These are phyloP conservation scores for Phytophthora foliorum DNA, from an alignment of 352 stramenopile genomes.

Conservation along the genomic window DNA sequence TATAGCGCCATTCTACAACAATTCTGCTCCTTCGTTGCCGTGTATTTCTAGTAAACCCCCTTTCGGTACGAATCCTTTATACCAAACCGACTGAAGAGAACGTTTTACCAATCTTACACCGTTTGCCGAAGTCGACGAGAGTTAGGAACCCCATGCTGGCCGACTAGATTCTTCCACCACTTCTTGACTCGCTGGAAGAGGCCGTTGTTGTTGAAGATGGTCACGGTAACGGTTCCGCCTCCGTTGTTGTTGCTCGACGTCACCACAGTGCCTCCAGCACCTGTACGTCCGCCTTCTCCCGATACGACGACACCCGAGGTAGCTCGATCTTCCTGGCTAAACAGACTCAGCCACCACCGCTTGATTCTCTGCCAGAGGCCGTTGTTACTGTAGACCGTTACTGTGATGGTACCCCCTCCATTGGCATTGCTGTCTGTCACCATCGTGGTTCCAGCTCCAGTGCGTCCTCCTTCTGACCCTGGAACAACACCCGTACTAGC, in stretches of 20 bases:
- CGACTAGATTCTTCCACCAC: constrained; percentile 17
- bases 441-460: constrained; percentile 14
- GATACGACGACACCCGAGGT: constrained; percentile 2
- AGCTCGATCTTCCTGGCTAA: constrained; percentile 14
- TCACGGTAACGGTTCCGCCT: constrained; percentile 24
- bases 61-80: not conserved
- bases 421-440: not conserved
- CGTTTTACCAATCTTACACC: not conserved
- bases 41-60: too few relatives aligned
- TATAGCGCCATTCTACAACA: not conserved
- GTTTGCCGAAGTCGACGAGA: constrained; percentile 19
- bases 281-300: constrained; percentile 20
- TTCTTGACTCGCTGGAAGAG: constrained; percentile 20
- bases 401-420: constrained; percentile 17
- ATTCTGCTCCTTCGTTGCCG: too few relatives aligned
- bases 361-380: constrained; percentile 25
- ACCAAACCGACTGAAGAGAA: not conserved
- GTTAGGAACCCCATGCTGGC: not conserved
- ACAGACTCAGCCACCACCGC: constrained; percentile 16
- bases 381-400: constrained; percentile 29
- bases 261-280: constrained; percentile 11
- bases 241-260: constrained; percentile 12
- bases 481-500: constrained; percentile 8
- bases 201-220: constrained; percentile 26
- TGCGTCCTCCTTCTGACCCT: constrained; percentile 24